Evolutionary conservation across 2,329 filamentous ascomycete genomes (phyloP).

Genomic region (Paecilomyces sp.): DNA sequence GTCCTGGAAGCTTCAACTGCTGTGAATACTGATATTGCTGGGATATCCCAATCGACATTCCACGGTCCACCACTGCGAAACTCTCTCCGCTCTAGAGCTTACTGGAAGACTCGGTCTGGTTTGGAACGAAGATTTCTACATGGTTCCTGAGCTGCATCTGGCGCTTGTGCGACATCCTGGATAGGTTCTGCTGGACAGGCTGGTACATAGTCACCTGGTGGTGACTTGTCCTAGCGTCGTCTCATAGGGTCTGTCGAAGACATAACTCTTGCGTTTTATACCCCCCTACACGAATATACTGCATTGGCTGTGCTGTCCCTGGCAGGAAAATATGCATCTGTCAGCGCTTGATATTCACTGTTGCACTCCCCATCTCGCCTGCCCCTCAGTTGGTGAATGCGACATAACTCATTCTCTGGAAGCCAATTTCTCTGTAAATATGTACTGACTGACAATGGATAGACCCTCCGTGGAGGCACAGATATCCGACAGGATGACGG

Average conservation of each 20-base stretch:
- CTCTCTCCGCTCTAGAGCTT: not conserved
- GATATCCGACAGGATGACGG: slow-evolving; percentile 43
- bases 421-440: not conserved
- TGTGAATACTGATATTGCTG: not conserved
- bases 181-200: not conserved
- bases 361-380: slow-evolving; percentile 1
- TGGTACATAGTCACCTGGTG: not conserved
- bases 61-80: not conserved
- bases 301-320: not conserved
- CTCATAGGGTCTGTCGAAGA: not conserved
- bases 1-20: not conserved
- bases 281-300: not conserved
- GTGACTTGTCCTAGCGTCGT: not conserved
- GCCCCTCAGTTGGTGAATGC: slow-evolving; percentile 3
- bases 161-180: not conserved
- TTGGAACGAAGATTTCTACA: not conserved
- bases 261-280: not conserved
- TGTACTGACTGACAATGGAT: not conserved
- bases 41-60: not conserved
- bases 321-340: not conserved
- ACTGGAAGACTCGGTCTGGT: not conserved
- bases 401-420: not conserved
- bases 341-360: not conserved
- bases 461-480: not conserved
- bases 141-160: slow-evolving; percentile 2